Percentiles rank a stretch among this genome's conserved stretches.
These are phyloP conservation scores for Dovyalis caffra DNA, from an alignment of 345 rosid genomes.

Conservation along the genomic window DNA sequence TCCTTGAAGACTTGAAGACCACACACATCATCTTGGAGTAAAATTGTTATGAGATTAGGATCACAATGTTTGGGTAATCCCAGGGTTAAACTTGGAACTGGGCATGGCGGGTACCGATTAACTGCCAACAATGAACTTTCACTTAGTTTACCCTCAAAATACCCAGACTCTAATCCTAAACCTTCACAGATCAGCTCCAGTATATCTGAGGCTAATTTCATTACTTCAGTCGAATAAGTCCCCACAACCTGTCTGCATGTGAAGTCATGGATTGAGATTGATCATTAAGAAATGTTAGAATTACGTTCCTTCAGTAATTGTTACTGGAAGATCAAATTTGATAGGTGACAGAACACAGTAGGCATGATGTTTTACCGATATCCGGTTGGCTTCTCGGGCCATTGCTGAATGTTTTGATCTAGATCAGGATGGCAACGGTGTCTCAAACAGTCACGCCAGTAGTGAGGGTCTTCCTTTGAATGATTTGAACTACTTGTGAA, in stretches of 20 bases:
- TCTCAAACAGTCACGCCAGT: neutral
- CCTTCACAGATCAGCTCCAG: constrained; percentile 24
- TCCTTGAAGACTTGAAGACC: constrained; percentile 30
- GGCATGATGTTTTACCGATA: neutral
- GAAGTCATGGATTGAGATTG: neutral
- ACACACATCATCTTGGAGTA: constrained; percentile 16
- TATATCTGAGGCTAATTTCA: constrained; percentile 15
- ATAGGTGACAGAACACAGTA: neutral
- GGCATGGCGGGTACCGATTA: constrained; percentile 37
- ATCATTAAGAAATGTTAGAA: neutral
- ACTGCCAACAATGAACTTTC: constrained; percentile 16
- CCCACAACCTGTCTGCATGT: constrained; percentile 24
- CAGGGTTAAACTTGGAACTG: constrained; percentile 36
- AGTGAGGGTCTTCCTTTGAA: neutral
- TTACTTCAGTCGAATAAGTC: constrained; percentile 17
- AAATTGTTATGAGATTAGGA: constrained; percentile 14
- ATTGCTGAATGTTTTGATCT: neutral
- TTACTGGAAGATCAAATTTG: neutral
- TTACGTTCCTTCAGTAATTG: neutral
- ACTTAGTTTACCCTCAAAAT: neutral
- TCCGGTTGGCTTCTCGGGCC: neutral
- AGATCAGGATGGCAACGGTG: neutral
- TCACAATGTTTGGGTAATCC: constrained; percentile 35
- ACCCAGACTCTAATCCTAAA: constrained; percentile 1
- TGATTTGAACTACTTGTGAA: no score